These are phyloP conservation scores for Gracilaria gracilis DNA, from an alignment of 23 red algal genomes.

Conservation along the genomic window DNA sequence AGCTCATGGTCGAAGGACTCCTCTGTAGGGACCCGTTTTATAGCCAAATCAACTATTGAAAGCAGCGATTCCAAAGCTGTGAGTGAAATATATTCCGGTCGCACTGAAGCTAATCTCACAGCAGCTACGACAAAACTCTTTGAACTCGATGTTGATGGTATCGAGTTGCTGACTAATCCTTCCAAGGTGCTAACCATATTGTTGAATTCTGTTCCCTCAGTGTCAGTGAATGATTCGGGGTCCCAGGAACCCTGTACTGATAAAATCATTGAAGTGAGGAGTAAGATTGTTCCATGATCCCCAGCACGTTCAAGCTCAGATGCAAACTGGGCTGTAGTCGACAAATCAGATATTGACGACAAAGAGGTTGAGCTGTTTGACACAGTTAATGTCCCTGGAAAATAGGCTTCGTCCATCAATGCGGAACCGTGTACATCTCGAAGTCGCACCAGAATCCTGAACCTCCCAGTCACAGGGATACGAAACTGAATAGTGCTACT, in stretches of 20 bases:
- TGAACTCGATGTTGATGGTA: conserved; percentile 50
- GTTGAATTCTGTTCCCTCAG: not conserved
- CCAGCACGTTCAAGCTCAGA: conserved; percentile 34
- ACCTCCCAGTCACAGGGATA: conserved; percentile 39
- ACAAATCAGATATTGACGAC: not conserved
- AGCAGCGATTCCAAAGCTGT: conserved; percentile 34
- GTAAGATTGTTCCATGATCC: conserved; percentile 64
- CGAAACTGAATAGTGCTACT: conserved; percentile 49
- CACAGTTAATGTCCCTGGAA: conserved; percentile 13
- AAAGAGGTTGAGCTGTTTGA: not conserved
- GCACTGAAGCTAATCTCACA: conserved; percentile 31
- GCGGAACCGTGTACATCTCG: conserved; percentile 46
- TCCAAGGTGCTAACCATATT: conserved; percentile 27
- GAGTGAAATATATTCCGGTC: conserved; percentile 23
- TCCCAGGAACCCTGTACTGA: not conserved
- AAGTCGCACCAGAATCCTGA: conserved; percentile 31
- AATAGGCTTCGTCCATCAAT: conserved; percentile 48
- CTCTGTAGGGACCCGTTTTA: conserved; percentile 37
- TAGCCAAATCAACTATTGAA: conserved; percentile 60
- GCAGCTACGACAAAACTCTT: conserved; percentile 58
- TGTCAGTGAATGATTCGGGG: not conserved
- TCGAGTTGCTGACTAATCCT: conserved; percentile 51
- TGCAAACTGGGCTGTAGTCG: conserved; percentile 4
- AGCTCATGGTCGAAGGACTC: conserved; percentile 54
- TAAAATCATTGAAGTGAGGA: conserved; percentile 41